Evolutionary conservation across 2,329 filamentous ascomycete species (phyloP), one percentile per base, ranked within the genome.

Genomic region (Aspergillus sp.): DNA sequence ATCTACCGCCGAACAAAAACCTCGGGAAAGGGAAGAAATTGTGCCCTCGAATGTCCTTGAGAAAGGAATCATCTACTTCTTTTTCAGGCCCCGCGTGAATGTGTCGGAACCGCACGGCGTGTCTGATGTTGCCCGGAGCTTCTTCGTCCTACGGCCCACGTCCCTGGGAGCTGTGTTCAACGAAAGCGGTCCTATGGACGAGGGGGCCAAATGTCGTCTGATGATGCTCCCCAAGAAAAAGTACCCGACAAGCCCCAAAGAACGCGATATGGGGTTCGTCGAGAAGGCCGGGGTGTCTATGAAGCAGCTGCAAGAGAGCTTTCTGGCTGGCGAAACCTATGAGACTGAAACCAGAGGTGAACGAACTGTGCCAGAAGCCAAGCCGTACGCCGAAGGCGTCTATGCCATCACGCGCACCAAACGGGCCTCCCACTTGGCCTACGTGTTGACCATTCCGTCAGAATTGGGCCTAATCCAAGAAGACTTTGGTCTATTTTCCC

Each of bases 61-160:
- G 65, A 95, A 94, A 64, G 91, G 91, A 3, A 82, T 94, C 61
- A 85, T 96, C 60, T 95, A 95, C 77, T 95, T 95, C 79, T 95
- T 95, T 76, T 87, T 88, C 63, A 86, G 91, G 16, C 84, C 85
- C 7, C 85, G 90, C 11, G 89, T 96, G 35, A 83, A 84, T 47
- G 79, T 89, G 22, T 82, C 90, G 4, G 79, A 89, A 6, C 86
- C 90, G 0, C 79, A 86, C 16, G 79, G 81, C 43, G 77, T 93
- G 1, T 73, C 81, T 38, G 90, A 96, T 48, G 81, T 95, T 45
- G 84, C 88, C 40, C 86, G 90, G 45, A 90, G 82, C 56, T 93
- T 87, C 74, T 85, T 96, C 62, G 80, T 95, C 13, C 80, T 96
- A 3, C 83, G 88, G 0, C 90, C 90, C 0, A 75, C 93, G 3